Evolutionary conservation across 371 early-diverging fungal genomes (phyloP), one percentile per base, ranked within the genome.

Genomic region (Rhizopus sp.): DNA sequence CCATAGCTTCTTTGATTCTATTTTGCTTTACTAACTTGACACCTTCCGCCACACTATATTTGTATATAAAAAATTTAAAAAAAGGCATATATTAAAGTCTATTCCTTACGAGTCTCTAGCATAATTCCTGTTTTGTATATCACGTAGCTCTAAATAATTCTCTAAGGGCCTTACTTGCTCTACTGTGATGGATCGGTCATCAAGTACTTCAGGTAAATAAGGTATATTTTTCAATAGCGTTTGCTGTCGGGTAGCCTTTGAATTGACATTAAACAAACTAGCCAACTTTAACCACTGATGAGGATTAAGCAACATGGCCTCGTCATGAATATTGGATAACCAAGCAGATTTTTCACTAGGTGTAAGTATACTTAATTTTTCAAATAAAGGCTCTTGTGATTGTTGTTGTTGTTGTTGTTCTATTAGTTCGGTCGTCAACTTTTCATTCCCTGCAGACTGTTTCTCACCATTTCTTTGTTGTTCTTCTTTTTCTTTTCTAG

Each of bases 251-350:
- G 64, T 31, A 2, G 65, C 64, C 44, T 64, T 78, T 30, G 74
- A 64, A 37, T 74, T 72, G 4, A 72, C 69, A 48, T 75, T 70
- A 38, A 78, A 78, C n/a, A 74, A 44, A 37, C 63, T 72, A 6
- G 75, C 78, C 12, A 74, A 41, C 29, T 68, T 67, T 9, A 78
- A 56, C 72, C 75, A 78, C 53, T 70, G 75, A 55, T 78, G 78
- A 46, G 78, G 78, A 41, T 78, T 70, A 48, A 60, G 61, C 33
- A 73, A 42, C 50, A 65, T 62, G n/a, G 64, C 65, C 23, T 77
- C 73, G 17, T 67, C 67, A 12, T 69, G 60, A 30, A 70, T 65
- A 50, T 63, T 70, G 1, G 67, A 38, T 44, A 69, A 59, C 75
- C 75, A 77, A 8, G 68, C 55, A 32, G 63, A 64, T 34, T 70